Evolutionary conservation across 176 grass and related monocot species (phyloP).

Genomic region (Oryza australiensis): DNA sequence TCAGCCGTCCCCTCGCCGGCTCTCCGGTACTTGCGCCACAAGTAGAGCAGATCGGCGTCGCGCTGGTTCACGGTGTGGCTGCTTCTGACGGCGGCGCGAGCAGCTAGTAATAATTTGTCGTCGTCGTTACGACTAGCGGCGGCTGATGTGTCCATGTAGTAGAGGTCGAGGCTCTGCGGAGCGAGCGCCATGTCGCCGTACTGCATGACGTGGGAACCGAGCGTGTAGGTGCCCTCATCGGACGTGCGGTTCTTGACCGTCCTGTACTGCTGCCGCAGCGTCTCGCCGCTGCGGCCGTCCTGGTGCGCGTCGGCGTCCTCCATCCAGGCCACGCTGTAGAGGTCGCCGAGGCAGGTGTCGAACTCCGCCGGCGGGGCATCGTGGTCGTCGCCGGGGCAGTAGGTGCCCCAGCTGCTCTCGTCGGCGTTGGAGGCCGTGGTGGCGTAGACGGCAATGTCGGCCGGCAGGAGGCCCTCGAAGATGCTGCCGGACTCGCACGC

Average conservation of each 20-base stretch:
- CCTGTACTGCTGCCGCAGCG: constrained; percentile 67
- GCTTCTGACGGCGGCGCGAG: no score
- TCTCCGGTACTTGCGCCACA: constrained; percentile 71
- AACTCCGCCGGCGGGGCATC: constrained; percentile 51
- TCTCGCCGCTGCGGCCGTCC: constrained; percentile 52
- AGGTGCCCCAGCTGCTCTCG: constrained; percentile 94
- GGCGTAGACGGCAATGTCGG: constrained; percentile 65
- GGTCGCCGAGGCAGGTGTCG: constrained; percentile 83
- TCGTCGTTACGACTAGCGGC: constrained; percentile 42
- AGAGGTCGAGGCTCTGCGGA: constrained; percentile 45
- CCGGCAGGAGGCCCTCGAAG: constrained; percentile 70
- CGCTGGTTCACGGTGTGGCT: constrained; percentile 53
- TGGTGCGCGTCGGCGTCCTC: constrained; percentile 68
- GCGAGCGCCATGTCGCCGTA: constrained; percentile 55
- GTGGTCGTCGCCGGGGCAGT: constrained; percentile 69
- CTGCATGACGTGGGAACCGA: constrained; percentile 85
- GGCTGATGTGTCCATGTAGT: constrained; percentile 48
- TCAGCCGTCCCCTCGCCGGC: constrained; percentile 44
- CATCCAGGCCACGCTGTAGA: constrained; percentile 92
- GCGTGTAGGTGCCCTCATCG: constrained; percentile 34
- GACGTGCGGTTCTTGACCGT: constrained; percentile 65
- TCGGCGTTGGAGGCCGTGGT: constrained; percentile 85
- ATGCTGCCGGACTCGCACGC: constrained; percentile 94
- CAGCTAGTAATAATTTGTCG: background rate
- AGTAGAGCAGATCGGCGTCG: constrained; percentile 80